phyloP scores from a whole-genome alignment of 371 early-diverging fungal genomes.

The Apophysomyces ossiformis region DNA sequence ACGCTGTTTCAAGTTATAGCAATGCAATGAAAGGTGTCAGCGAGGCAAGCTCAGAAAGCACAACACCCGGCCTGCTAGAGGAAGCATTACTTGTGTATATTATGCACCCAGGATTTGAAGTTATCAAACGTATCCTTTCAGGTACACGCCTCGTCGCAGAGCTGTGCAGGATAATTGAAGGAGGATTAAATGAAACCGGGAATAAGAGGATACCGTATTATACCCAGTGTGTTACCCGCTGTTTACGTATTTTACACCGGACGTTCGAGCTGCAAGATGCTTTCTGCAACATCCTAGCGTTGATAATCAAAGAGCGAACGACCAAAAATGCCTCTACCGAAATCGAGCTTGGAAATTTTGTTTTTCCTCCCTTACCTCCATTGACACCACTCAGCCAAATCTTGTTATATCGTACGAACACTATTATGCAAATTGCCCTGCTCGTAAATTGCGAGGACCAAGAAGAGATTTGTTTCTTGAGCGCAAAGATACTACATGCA shows the following conservation, averaged over 20 bases:
- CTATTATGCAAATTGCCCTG: conserved; percentile 74
- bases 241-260: conserved; percentile 70
- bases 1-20: conserved; percentile 3
- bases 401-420: conserved; percentile 67
- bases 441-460: conserved; percentile 63
- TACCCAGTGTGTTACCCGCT: conserved; percentile 48
- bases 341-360: conserved; percentile 29
- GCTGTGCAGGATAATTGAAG: conserved; percentile 68
- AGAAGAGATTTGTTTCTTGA: conserved; percentile 75
- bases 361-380: conserved; percentile 42
- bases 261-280: conserved; percentile 69
- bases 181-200: conserved; percentile 60
- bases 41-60: conserved; percentile 18
- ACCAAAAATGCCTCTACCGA: conserved; percentile 33
- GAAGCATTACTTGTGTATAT: conserved; percentile 26
- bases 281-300: conserved; percentile 73
- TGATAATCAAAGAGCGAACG: conserved; percentile 46
- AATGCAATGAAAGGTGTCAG: conserved; percentile 24
- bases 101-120: conserved; percentile 87
- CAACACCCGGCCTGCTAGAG: conserved; percentile 2
- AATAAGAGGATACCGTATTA: conserved; percentile 28
- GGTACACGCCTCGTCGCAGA: conserved; percentile 73
- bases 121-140: conserved; percentile 76
- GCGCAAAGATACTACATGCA: conserved; percentile 73
- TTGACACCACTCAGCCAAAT: conserved; percentile 81